These are phyloP conservation scores for Candida nonsorbophila DNA, from an alignment of 805 yeast species.

Conservation along the genomic window DNA sequence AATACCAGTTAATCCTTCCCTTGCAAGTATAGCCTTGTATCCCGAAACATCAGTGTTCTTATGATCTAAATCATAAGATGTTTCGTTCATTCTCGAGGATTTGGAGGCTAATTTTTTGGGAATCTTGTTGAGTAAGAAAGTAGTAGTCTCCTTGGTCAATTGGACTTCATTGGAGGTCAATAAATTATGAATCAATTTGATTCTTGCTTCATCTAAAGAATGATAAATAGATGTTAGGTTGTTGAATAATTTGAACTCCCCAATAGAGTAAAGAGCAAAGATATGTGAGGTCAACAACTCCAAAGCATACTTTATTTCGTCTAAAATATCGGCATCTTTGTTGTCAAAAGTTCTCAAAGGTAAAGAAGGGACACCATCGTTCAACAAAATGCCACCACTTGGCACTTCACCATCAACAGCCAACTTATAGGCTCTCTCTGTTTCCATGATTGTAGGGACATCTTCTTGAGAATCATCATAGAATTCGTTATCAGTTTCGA, in stretches of 20 bases:
- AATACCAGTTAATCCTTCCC: constrained; percentile 58
- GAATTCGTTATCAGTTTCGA: constrained; percentile 20
- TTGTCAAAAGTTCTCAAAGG: constrained; percentile 46
- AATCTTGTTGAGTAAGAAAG: constrained; percentile 50
- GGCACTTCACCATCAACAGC: constrained; percentile 14
- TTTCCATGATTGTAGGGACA: constrained; percentile 29
- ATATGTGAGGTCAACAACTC: constrained; percentile 57
- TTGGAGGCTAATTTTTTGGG: constrained; percentile 52
- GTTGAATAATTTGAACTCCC: constrained; percentile 59
- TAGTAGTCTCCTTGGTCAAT: constrained; percentile 45
- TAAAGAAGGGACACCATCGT: constrained; percentile 39
- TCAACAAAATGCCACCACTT: constrained; percentile 9
- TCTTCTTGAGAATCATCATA: constrained; percentile 18
- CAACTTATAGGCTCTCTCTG: constrained; percentile 19
- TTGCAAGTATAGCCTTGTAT: constrained; percentile 60
- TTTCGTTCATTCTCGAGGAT: constrained; percentile 34
- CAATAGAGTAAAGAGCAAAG: constrained; percentile 64
- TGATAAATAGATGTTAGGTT: constrained; percentile 50
- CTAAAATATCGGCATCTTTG: constrained; percentile 28
- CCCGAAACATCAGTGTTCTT: constrained; percentile 51
- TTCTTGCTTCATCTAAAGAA: constrained; percentile 53
- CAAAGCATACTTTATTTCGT: constrained; percentile 56
- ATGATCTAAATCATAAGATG: constrained; percentile 36
- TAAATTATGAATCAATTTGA: constrained; percentile 45
- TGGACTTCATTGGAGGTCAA: constrained; percentile 50